Evolutionary conservation across 345 rosid genomes (phyloP).

Genomic region (Melaleuca quinquenervia): DNA sequence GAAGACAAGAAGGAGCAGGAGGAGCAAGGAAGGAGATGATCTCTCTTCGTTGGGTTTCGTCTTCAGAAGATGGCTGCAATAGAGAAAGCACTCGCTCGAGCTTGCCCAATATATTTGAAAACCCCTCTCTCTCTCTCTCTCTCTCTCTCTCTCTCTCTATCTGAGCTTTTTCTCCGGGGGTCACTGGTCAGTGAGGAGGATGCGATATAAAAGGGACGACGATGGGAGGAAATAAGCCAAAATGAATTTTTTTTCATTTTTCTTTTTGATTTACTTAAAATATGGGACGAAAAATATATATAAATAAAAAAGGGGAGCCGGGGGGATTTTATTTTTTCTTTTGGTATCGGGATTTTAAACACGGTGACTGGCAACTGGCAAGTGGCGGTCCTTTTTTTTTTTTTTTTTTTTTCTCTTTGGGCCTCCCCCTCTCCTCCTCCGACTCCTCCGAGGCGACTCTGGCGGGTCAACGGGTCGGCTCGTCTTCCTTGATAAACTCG

Average conservation of each 20-base stretch:
- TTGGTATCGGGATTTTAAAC: background rate
- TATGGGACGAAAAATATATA: no score
- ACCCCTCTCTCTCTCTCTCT: background rate
- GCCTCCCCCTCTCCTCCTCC: no score
- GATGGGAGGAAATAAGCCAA: background rate
- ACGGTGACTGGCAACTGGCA: background rate
- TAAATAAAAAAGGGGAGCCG: no score
- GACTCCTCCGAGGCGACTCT: background rate
- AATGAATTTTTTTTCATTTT: background rate
- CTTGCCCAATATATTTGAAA: background rate
- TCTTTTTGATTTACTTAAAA: background rate
- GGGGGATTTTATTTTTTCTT: no score
- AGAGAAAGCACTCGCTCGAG: background rate
- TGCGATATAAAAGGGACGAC: background rate
- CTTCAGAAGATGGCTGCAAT: constrained; percentile 6
- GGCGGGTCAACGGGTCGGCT: background rate
- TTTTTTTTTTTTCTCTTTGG: no score
- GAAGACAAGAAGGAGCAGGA: background rate
- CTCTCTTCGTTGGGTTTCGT: background rate
- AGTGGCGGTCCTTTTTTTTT: background rate
- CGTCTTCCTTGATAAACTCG: background rate
- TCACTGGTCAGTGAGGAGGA: no score
- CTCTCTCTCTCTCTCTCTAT: background rate
- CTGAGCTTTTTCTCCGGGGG: background rate
- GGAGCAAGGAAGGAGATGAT: background rate